Evolutionary conservation across 2,329 filamentous ascomycete genomes (phyloP).

Genomic region (Ophiostoma sp.): DNA sequence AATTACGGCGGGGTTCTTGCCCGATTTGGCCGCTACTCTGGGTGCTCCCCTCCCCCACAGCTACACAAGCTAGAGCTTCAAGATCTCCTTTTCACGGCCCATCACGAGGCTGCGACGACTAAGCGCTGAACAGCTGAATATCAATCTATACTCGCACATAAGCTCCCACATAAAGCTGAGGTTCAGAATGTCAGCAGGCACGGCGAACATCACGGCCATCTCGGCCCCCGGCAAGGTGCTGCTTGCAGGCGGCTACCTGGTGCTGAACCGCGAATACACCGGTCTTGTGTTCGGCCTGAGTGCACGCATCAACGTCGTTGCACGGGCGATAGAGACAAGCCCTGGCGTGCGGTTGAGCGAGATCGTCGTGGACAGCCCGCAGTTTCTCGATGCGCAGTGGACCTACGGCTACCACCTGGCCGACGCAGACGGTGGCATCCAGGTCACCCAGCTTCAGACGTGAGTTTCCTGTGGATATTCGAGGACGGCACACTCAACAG

Average conservation of each 20-base stretch:
- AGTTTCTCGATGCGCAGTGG: slow-evolving; percentile 85
- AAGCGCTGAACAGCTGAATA: neutral
- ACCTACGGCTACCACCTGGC: slow-evolving; percentile 72
- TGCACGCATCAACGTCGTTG: slow-evolving; percentile 62
- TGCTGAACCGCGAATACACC: slow-evolving; percentile 81
- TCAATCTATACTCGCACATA: neutral
- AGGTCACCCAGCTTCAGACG: slow-evolving; percentile 72
- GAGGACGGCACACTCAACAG: neutral
- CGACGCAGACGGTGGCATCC: slow-evolving; percentile 69
- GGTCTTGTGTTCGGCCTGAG: slow-evolving; percentile 65
- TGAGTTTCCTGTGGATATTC: slow-evolving; percentile 45
- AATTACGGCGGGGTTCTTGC: slow-evolving; percentile 8
- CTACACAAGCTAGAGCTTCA: slow-evolving; percentile 18
- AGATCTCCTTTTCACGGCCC: neutral
- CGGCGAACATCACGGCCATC: slow-evolving; percentile 49
- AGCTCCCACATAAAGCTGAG: neutral
- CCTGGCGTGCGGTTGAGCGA: slow-evolving; percentile 61
- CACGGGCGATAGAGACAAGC: slow-evolving; percentile 52
- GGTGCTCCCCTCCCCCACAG: slow-evolving; percentile 15
- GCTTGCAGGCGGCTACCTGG: slow-evolving; percentile 88
- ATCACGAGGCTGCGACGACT: neutral
- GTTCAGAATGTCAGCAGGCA: slow-evolving; percentile 20
- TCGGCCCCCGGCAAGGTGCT: slow-evolving; percentile 96
- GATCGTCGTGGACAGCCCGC: slow-evolving; percentile 83
- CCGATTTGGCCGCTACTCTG: neutral